A percentile compares a stretch with the other conserved stretches of the same genome.
Conservation (phyloP, 495 filamentous ascomycete species). For the Tuber borchii region DNA sequence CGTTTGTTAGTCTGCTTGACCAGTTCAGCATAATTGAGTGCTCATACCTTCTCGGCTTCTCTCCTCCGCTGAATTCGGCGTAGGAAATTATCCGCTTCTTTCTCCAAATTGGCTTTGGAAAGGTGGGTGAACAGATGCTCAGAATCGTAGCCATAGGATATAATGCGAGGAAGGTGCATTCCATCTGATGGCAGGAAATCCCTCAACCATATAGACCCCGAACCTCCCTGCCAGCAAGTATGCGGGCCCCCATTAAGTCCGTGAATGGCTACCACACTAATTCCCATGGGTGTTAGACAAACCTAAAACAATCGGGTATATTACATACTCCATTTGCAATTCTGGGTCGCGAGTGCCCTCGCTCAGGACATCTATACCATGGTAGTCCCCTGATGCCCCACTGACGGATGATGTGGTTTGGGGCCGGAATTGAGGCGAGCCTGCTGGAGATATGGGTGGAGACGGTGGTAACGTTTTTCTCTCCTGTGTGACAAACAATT, state of each 20-base stretch:
- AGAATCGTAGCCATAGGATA: constrained; percentile 1
- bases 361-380: background rate
- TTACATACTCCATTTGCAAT: background rate
- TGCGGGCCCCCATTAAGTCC: background rate
- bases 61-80: background rate
- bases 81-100: background rate
- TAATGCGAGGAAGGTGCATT: background rate
- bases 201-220: background rate
- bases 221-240: background rate
- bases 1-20: background rate
- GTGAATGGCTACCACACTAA: background rate
- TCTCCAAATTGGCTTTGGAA: background rate
- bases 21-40: background rate
- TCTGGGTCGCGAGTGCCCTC: background rate
- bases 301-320: background rate
- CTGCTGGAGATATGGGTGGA: background rate
- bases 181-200: background rate
- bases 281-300: background rate
- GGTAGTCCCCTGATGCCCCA: background rate
- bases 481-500: background rate
- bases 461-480: background rate
- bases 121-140: background rate
- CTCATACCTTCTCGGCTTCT: background rate
- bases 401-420: background rate
- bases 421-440: background rate